Evolutionary conservation across 176 grass and related monocot species (phyloP).

Genomic region (Carex littledalei): DNA sequence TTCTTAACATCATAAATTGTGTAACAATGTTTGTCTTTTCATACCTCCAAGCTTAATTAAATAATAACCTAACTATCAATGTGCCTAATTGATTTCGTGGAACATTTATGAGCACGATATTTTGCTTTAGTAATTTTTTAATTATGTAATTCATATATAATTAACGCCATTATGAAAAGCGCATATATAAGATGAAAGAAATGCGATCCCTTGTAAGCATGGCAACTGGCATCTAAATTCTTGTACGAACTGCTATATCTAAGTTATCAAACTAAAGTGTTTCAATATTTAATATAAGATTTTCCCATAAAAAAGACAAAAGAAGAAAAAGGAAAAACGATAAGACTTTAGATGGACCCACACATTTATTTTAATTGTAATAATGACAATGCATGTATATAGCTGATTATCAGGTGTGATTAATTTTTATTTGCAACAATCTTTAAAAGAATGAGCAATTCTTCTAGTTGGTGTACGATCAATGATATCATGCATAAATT

Average conservation of each 20-base stretch:
- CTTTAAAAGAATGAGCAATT: not conserved
- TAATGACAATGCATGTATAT: not conserved
- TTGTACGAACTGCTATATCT: constrained; percentile 8
- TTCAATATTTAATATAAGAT: not conserved
- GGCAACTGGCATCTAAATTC: constrained; percentile 4
- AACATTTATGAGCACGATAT: not conserved
- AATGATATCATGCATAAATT: not conserved
- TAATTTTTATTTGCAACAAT: not conserved
- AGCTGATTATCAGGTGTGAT: not conserved
- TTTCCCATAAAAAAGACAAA: not conserved
- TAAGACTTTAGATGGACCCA: not conserved
- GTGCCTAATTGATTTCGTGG: not conserved
- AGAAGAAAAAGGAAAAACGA: not conserved
- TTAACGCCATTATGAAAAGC: constrained; percentile 4
- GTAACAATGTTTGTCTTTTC: no score
- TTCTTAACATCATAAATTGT: no score
- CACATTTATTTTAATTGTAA: not conserved
- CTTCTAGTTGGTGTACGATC: not conserved
- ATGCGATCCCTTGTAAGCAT: not conserved
- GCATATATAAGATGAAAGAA: not conserved
- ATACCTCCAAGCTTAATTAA: not conserved
- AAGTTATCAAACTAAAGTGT: not conserved
- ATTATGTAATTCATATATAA: not conserved
- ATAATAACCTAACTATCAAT: not conserved
- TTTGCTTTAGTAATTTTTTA: not conserved